phyloP scores from a whole-genome alignment of 495 filamentous ascomycete species.

The Penicillium bialowiezense region DNA sequence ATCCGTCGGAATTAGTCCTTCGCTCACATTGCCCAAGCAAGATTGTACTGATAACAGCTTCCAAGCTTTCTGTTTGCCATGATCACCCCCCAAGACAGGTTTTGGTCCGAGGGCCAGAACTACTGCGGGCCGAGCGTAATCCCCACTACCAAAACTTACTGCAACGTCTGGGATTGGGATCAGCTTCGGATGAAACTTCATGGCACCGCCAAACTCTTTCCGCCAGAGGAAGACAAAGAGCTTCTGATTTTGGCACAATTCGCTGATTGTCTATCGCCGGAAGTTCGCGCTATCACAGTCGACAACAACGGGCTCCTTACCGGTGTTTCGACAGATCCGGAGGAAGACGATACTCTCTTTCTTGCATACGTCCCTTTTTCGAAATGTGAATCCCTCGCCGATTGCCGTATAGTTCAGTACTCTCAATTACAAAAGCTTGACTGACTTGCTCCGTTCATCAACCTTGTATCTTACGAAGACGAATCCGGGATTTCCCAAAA shows the following conservation, averaged over 20 bases:
- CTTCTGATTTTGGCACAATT: constrained; percentile 8
- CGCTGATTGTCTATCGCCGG: constrained; percentile 15
- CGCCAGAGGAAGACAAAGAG: constrained; percentile 15
- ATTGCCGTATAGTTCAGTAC: constrained; percentile 8
- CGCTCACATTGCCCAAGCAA: too few relatives aligned
- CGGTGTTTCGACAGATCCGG: constrained; percentile 18
- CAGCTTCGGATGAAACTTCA: constrained; percentile 21
- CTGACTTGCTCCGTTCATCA: constrained; percentile 13
- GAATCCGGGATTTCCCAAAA: constrained; percentile 10
- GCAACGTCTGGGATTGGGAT: constrained; percentile 25
- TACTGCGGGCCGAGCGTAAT: constrained; percentile 12
- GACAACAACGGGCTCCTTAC: constrained; percentile 19
- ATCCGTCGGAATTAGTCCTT: too few relatives aligned
- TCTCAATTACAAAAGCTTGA: constrained; percentile 13
- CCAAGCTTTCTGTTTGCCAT: too few relatives aligned
- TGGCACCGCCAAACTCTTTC: constrained; percentile 22
- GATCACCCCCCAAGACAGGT: constrained; percentile 10
- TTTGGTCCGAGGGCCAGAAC: constrained; percentile 16
- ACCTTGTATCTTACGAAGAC: constrained; percentile 6
- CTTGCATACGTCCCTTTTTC: constrained; percentile 20
- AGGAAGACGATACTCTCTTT: constrained; percentile 20
- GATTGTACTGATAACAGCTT: too few relatives aligned
- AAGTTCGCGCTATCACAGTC: constrained; percentile 19
- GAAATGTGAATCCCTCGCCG: constrained; percentile 8
- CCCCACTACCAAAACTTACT: constrained; percentile 10